Evolutionary conservation across 2,329 filamentous ascomycete species (phyloP).

Genomic region (Pseudomassariella vexata): DNA sequence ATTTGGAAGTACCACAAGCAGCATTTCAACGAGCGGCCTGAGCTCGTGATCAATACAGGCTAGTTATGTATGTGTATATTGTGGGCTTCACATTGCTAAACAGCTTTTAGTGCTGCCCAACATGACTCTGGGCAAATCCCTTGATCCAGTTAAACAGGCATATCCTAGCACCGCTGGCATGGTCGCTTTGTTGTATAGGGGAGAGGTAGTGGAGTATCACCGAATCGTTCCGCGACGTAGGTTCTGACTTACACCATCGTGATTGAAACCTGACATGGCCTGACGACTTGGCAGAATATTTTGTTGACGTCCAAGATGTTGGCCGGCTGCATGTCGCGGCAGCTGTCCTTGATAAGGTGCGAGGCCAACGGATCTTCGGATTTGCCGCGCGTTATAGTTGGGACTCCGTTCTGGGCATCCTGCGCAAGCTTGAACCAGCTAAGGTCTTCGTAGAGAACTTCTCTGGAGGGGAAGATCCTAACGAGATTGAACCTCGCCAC

Average conservation of each 20-base stretch:
- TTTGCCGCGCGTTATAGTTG: slow-evolving; percentile 4
- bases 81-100: too few species aligned
- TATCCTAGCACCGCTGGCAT: slow-evolving; percentile 25
- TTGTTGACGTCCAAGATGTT: slow-evolving; percentile 21
- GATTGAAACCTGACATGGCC: background rate
- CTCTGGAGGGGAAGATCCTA: background rate
- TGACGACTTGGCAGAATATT: slow-evolving; percentile 19
- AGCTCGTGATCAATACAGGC: slow-evolving; percentile 24
- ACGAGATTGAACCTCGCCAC: slow-evolving; percentile 1
- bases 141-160: slow-evolving; percentile 17
- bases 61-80: too few species aligned
- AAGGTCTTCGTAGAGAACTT: slow-evolving; percentile 9
- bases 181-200: slow-evolving; percentile 24
- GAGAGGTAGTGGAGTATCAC: slow-evolving; percentile 14
- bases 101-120: slow-evolving; percentile 18
- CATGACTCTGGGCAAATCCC: slow-evolving; percentile 9
- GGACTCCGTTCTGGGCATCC: background rate
- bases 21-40: slow-evolving; percentile 21
- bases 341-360: background rate
- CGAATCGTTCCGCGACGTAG: background rate
- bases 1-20: slow-evolving; percentile 26
- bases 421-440: slow-evolving; percentile 19
- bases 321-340: slow-evolving; percentile 24
- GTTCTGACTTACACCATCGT: background rate
- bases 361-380: background rate